phyloP scores from a whole-genome alignment of 202 grass and related monocot genomes.

The Carex arenaria region DNA sequence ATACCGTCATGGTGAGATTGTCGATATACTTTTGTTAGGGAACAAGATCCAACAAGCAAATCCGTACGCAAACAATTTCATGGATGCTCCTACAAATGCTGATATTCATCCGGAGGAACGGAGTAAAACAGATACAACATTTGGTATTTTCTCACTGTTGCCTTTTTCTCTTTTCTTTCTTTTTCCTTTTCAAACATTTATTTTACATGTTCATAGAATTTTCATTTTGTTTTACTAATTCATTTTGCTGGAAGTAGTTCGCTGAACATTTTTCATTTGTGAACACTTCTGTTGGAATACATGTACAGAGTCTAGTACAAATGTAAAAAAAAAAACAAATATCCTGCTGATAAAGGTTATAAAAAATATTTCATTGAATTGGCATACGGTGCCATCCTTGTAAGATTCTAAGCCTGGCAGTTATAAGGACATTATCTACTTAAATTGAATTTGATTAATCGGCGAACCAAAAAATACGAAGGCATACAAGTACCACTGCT shows the following conservation, averaged over 20 bases:
- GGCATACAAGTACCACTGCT: not conserved
- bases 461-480: too few relatives aligned
- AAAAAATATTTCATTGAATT: too few relatives aligned
- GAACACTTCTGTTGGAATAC: not conserved
- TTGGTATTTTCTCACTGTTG: not conserved
- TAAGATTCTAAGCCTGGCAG: too few relatives aligned
- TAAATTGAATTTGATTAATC: not conserved
- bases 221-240: not conserved
- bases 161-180: not conserved
- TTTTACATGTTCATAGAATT: not conserved
- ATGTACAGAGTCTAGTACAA: too few relatives aligned
- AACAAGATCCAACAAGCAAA: not conserved
- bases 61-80: not conserved
- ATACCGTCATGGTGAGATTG: not conserved
- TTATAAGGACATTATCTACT: not conserved
- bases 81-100: not conserved
- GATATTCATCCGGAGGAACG: not conserved
- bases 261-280: not conserved
- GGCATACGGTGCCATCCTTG: too few relatives aligned
- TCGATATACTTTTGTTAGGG: not conserved
- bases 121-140: not conserved
- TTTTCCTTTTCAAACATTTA: not conserved
- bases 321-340: too few relatives aligned
- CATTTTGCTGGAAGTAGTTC: not conserved
- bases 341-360: too few relatives aligned